Evolutionary conservation across 2,329 filamentous ascomycete species (phyloP).

Genomic region (Albophoma yamanashiensis): DNA sequence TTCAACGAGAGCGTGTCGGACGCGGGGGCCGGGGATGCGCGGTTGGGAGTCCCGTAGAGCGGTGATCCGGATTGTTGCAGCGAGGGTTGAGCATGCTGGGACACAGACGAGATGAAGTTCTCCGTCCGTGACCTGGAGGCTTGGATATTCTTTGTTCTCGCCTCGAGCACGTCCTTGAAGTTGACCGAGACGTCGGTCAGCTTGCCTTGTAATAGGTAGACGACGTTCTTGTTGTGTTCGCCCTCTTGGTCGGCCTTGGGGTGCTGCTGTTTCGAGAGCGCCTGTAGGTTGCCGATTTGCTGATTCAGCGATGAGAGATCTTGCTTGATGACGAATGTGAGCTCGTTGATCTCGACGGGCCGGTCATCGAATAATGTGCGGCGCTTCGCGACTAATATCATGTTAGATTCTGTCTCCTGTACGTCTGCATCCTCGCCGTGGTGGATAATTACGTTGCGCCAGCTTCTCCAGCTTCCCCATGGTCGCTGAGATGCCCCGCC

Average conservation of each 20-base stretch:
- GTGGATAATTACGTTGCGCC: constrained; percentile 56
- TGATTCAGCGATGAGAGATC: constrained; percentile 77
- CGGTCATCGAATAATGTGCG: constrained; percentile 96
- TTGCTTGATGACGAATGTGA: constrained; percentile 97
- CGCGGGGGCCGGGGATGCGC: constrained; percentile 55
- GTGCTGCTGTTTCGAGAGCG: constrained; percentile 66
- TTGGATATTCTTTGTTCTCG: constrained; percentile 95
- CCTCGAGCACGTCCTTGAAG: constrained; percentile 95
- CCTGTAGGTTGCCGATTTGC: constrained; percentile 76
- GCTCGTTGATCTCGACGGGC: constrained; percentile 91
- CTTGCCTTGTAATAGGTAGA: constrained; percentile 82
- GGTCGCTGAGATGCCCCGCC: constrained; percentile 78
- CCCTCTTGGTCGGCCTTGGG: constrained; percentile 70
- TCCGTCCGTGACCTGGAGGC: constrained; percentile 85
- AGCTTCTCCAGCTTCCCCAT: constrained; percentile 94
- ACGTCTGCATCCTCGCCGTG: neutral
- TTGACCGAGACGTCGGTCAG: constrained; percentile 86
- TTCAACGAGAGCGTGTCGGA: constrained; percentile 76
- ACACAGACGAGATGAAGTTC: constrained; percentile 90
- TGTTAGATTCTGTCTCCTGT: constrained; percentile 2
- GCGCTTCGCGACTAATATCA: constrained; percentile 65
- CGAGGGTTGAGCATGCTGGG: constrained; percentile 59
- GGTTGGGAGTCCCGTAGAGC: constrained; percentile 68
- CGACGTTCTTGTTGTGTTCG: constrained; percentile 96
- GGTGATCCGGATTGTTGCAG: constrained; percentile 72